Conservation (phyloP, 2,329 filamentous ascomycete species). For the Aspergillus floridensis region DNA sequence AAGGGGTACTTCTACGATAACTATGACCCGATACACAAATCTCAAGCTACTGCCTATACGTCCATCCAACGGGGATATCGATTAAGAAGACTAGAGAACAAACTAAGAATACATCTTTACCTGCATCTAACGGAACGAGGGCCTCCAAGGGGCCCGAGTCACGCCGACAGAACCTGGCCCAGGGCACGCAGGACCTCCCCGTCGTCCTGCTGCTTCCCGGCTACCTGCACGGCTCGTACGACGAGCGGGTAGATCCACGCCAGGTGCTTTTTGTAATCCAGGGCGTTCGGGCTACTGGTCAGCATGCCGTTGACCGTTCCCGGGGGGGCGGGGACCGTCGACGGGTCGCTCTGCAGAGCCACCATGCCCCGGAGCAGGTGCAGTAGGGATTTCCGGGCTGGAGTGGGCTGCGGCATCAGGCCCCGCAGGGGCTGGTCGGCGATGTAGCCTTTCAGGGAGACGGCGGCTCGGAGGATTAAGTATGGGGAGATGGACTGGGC, state of each 20-base stretch:
- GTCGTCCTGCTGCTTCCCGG: constrained; percentile 41
- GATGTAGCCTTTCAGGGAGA: constrained; percentile 80
- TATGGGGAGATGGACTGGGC: constrained; percentile 76
- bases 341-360: constrained; percentile 65
- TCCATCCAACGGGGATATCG: too few species aligned
- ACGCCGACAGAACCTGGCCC: constrained; percentile 59
- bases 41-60: too few species aligned
- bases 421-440: constrained; percentile 89
- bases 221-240: constrained; percentile 37
- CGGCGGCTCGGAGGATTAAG: constrained; percentile 74
- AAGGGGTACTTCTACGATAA: too few species aligned
- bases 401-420: constrained; percentile 80
- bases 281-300: constrained; percentile 33
- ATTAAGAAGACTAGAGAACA: not conserved
- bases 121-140: too few species aligned
- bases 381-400: constrained; percentile 73
- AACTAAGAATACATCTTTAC: not conserved
- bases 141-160: constrained; percentile 28
- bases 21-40: too few species aligned
- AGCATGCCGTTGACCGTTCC: constrained; percentile 47
- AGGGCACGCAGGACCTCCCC: constrained; percentile 49
- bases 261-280: constrained; percentile 67
- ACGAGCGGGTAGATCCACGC: constrained; percentile 75
- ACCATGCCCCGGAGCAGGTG: constrained; percentile 68
- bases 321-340: constrained; percentile 59